A percentile compares a stretch with the other conserved stretches of the same genome.
phyloP scores from a whole-genome alignment of 2,329 filamentous ascomycete species.

The Claviceps maximensis region DNA sequence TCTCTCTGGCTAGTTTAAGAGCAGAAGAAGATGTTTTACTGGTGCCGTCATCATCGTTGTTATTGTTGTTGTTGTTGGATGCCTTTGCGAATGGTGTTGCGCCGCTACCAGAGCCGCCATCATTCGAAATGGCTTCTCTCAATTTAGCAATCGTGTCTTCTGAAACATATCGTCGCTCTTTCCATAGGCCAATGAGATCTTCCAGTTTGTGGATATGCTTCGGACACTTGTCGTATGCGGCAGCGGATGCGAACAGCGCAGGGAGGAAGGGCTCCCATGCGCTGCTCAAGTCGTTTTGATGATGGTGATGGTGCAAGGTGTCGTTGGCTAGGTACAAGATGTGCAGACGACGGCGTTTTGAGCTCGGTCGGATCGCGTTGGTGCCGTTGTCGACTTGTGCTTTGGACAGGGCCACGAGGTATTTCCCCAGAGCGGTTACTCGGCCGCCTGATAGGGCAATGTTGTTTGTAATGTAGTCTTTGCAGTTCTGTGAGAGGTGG shows the following conservation, averaged over 20 bases:
- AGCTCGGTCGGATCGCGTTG: slow-evolving; percentile 33
- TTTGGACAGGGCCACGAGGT: slow-evolving; percentile 54
- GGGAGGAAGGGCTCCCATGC: slow-evolving; percentile 46
- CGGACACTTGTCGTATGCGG: slow-evolving; percentile 45
- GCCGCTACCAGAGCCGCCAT: slow-evolving; percentile 9
- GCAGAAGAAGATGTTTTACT: slow-evolving; percentile 7
- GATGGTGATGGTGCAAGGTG: slow-evolving; percentile 58
- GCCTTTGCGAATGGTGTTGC: slow-evolving; percentile 10
- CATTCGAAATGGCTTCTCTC: slow-evolving; percentile 39
- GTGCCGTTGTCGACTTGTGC: slow-evolving; percentile 17
- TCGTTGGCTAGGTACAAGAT: slow-evolving; percentile 71
- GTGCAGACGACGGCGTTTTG: slow-evolving; percentile 58
- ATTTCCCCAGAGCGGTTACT: slow-evolving; percentile 58
- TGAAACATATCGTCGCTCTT: slow-evolving; percentile 49
- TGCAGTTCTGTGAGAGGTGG: slow-evolving; percentile 55
- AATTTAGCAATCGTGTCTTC: slow-evolving; percentile 41
- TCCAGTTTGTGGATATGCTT: slow-evolving; percentile 54
- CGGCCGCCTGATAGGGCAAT: slow-evolving; percentile 55
- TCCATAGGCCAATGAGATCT: slow-evolving; percentile 57
- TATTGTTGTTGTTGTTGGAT: slow-evolving; percentile 6
- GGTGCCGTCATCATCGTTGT: background rate
- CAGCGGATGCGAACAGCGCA: slow-evolving; percentile 45
- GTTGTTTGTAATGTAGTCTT: slow-evolving; percentile 68
- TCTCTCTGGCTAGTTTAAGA: slow-evolving; percentile 36
- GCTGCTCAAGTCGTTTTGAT: slow-evolving; percentile 38